Evolutionary conservation across 306 rosid species (phyloP).

Genomic region (Trifolium subterraneum): DNA sequence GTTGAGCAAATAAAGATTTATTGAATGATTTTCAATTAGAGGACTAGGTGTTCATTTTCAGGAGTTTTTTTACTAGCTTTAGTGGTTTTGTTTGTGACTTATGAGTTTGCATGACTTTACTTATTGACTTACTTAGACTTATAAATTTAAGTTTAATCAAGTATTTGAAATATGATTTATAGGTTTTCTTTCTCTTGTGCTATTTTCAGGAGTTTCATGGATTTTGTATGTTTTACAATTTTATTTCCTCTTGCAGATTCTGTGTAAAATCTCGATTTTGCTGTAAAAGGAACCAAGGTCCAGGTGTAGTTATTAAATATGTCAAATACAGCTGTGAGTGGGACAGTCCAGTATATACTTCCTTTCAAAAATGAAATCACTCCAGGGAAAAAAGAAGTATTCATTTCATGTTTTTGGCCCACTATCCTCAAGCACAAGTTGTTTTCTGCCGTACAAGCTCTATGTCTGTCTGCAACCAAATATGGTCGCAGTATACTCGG

Average conservation of each 20-base stretch:
- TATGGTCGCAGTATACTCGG: no score
- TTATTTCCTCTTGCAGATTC: neutral
- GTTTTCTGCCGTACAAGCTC: no score
- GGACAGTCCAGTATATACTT: no score
- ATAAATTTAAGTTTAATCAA: neutral
- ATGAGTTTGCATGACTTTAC: neutral
- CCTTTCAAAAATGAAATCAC: no score
- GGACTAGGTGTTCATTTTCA: neutral
- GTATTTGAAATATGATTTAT: neutral
- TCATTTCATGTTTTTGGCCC: no score
- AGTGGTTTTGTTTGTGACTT: neutral
- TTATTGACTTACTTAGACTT: neutral
- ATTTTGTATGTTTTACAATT: neutral
- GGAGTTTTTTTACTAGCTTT: neutral
- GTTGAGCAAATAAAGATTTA: neutral
- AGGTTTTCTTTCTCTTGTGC: neutral
- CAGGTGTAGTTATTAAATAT: no score
- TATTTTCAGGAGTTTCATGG: no score
- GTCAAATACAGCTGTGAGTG: no score
- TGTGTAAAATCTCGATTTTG: neutral
- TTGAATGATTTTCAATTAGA: neutral
- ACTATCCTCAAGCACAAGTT: no score
- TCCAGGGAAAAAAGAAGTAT: no score
- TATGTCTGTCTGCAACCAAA: no score
- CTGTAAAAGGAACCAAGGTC: no score